Conservation (phyloP, 2,329 filamentous ascomycete species). For the Sporothrix mexicana region DNA sequence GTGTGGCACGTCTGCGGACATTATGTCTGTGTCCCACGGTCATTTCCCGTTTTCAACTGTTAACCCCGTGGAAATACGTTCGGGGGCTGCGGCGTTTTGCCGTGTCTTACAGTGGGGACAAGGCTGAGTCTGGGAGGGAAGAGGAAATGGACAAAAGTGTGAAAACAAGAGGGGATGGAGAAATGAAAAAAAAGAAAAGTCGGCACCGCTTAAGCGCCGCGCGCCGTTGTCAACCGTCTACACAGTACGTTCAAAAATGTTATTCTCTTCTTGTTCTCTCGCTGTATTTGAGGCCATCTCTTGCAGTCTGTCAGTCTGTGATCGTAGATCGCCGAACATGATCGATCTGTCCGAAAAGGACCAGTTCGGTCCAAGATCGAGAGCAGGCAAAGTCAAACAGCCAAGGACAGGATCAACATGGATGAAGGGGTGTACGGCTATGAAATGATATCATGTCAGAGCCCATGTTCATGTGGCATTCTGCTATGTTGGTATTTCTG, state of each 20-base stretch:
- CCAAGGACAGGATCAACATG: too few species aligned
- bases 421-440: too few species aligned
- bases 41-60: neutral
- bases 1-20: neutral
- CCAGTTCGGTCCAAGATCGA: neutral
- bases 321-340: neutral
- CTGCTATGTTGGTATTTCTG: too few species aligned
- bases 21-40: neutral
- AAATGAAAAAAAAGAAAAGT: neutral
- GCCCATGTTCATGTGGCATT: too few species aligned
- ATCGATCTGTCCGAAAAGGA: neutral
- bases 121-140: too few species aligned
- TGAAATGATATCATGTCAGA: too few species aligned
- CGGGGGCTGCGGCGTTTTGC: neutral
- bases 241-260: too few species aligned
- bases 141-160: neutral
- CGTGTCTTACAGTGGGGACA: neutral
- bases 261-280: too few species aligned
- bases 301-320: neutral
- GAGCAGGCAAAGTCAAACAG: neutral
- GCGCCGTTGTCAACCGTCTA: neutral
- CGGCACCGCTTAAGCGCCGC: constrained; percentile 3
- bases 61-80: neutral
- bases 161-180: too few species aligned
- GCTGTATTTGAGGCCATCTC: too few species aligned